phyloP scores from a whole-genome alignment of 2,329 filamentous ascomycete species.

The Pseudogymnoascus sp. region DNA sequence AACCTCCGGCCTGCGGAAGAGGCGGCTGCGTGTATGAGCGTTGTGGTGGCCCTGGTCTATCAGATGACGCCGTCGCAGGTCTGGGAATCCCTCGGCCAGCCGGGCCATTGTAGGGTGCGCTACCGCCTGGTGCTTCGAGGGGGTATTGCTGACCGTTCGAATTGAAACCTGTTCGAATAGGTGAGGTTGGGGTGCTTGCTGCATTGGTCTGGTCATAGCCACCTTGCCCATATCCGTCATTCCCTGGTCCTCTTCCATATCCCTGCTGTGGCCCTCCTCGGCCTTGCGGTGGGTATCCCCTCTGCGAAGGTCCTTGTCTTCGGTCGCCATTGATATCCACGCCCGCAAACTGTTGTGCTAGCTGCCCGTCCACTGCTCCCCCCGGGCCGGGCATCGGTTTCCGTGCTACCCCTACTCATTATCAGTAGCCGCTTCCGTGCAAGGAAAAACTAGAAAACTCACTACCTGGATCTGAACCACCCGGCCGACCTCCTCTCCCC shows the following conservation, averaged over 20 bases:
- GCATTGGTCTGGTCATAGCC: constrained; percentile 4
- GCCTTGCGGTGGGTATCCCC: constrained; percentile 21
- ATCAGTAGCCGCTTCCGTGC: neutral
- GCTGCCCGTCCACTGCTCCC: constrained; percentile 15
- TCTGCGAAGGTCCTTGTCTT: constrained; percentile 20
- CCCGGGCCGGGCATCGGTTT: neutral
- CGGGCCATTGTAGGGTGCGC: constrained; percentile 40
- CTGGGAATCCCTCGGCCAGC: constrained; percentile 40
- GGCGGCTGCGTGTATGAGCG: constrained; percentile 10
- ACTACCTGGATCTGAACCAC: neutral
- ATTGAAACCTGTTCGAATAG: constrained; percentile 19
- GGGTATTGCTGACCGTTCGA: constrained; percentile 17
- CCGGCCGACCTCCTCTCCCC: neutral
- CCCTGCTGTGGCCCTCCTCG: constrained; percentile 18
- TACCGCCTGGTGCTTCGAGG: constrained; percentile 24
- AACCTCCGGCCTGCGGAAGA: constrained; percentile 12
- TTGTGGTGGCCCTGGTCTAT: constrained; percentile 20
- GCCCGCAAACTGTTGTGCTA: constrained; percentile 9
- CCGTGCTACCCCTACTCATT: neutral
- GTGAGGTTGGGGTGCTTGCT: constrained; percentile 21
- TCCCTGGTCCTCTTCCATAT: constrained; percentile 23
- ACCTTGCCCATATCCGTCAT: constrained; percentile 16
- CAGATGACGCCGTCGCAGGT: constrained; percentile 42
- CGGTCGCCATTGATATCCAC: constrained; percentile 24
- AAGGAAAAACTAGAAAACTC: neutral